These are phyloP conservation scores for Penicillium mononematosum DNA, from an alignment of 495 filamentous ascomycete genomes.

Conservation along the genomic window DNA sequence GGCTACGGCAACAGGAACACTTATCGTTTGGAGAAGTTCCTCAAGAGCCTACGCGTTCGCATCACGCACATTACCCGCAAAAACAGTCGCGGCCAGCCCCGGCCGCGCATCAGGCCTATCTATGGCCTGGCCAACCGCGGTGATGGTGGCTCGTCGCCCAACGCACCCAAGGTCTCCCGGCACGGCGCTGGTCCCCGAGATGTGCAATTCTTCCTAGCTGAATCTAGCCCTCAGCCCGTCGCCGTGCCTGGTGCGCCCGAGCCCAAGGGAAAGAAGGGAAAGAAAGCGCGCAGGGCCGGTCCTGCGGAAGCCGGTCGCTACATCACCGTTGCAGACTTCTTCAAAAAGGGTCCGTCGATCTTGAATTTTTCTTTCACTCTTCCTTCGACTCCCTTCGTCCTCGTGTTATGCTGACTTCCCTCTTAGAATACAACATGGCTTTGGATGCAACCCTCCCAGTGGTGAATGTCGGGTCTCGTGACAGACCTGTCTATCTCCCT, in stretches of 20 bases:
- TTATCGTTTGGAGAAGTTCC: constrained; percentile 39
- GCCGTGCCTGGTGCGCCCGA: not conserved
- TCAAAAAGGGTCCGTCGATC: constrained; percentile 42
- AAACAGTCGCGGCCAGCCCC: constrained; percentile 33
- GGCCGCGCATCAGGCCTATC: constrained; percentile 45
- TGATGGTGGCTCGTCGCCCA: constrained; percentile 35
- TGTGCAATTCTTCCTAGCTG: constrained; percentile 46
- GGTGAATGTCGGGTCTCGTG: constrained; percentile 64
- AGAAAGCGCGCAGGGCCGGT: constrained; percentile 32
- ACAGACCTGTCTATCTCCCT: constrained; percentile 63
- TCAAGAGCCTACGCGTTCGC: constrained; percentile 46
- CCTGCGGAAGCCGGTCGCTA: constrained; percentile 40
- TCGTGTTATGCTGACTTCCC: constrained; percentile 1
- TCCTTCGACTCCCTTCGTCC: constrained; percentile 1
- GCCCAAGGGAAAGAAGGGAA: constrained; percentile 32
- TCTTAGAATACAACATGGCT: constrained; percentile 44
- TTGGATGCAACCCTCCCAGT: constrained; percentile 53
- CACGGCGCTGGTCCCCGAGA: constrained; percentile 44
- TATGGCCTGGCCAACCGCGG: constrained; percentile 41
- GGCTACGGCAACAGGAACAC: constrained; percentile 18
- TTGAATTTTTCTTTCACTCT: not conserved
- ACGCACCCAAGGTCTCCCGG: constrained; percentile 33
- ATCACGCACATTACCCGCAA: constrained; percentile 39
- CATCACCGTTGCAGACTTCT: constrained; percentile 53
- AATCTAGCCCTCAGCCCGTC: constrained; percentile 17